A percentile compares a stretch with the other conserved stretches of the same genome.
Conservation (phyloP, 2,329 filamentous ascomycete genomes). For the Fusarium sp. region DNA sequence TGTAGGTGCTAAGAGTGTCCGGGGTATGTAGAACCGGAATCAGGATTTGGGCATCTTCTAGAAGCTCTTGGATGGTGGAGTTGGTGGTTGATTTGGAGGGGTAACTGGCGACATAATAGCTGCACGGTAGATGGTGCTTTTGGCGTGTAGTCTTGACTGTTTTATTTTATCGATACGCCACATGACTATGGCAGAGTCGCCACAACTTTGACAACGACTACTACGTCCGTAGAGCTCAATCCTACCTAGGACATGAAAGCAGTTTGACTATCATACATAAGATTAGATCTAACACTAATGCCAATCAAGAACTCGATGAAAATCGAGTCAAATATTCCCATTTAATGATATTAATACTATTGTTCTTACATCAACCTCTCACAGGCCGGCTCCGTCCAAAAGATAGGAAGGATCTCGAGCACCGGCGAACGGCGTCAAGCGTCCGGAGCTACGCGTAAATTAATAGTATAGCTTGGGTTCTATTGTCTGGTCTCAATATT, state of each 20-base stretch:
- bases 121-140: background rate
- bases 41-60: constrained; percentile 45
- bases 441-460: constrained; percentile 20
- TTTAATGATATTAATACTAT: background rate
- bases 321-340: background rate
- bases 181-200: constrained; percentile 11
- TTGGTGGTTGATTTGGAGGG: constrained; percentile 40
- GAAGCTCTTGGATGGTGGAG: constrained; percentile 47
- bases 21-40: constrained; percentile 12
- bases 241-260: background rate
- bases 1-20: constrained; percentile 14
- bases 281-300: background rate
- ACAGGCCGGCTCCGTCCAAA: constrained; percentile 23
- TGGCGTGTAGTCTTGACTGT: background rate
- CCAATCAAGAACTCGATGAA: background rate
- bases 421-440: constrained; percentile 32
- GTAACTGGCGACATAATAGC: constrained; percentile 31
- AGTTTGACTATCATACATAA: background rate
- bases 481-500: background rate
- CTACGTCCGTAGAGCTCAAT: background rate
- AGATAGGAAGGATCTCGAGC: constrained; percentile 4
- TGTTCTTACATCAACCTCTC: background rate
- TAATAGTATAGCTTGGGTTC: background rate
- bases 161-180: constrained; percentile 33
- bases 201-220: constrained; percentile 1